These are phyloP conservation scores for Luffa acutangula DNA, from an alignment of 306 rosid species.

Conservation along the genomic window DNA sequence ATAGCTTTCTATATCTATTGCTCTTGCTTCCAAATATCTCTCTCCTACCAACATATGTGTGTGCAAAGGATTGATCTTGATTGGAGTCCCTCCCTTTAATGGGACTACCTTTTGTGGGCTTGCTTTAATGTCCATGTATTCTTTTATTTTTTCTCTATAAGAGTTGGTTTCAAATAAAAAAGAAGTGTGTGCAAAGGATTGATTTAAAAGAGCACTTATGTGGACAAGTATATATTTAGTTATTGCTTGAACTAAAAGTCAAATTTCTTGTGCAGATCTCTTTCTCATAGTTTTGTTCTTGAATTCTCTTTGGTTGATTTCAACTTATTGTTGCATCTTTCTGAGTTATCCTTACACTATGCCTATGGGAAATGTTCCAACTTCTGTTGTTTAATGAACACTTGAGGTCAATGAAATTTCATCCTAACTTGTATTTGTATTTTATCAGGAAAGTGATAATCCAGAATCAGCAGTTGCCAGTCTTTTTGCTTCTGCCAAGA, in stretches of 20 bases:
- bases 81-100: too few relatives aligned
- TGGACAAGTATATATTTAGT: not conserved
- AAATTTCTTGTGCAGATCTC: not conserved
- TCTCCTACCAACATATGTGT: not conserved
- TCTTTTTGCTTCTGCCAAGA: conserved; percentile 68
- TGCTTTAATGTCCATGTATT: too few relatives aligned
- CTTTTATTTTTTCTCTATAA: too few relatives aligned
- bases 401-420: not conserved
- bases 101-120: too few relatives aligned
- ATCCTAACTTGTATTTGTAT: conserved; percentile 9
- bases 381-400: not conserved
- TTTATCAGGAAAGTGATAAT: conserved; percentile 57
- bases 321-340: not conserved
- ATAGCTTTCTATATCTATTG: not conserved
- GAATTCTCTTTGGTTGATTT: not conserved
- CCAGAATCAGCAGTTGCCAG: conserved; percentile 77
- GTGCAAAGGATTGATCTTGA: not conserved
- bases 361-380: not conserved
- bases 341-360: not conserved
- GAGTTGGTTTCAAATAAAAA: too few relatives aligned
- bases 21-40: not conserved
- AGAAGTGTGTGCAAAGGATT: not conserved
- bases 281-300: not conserved
- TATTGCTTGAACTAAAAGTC: not conserved
- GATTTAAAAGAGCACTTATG: not conserved